These are phyloP conservation scores for Stemphylium vesicarium DNA, from an alignment of 2,329 filamentous ascomycete genomes.

Conservation along the genomic window DNA sequence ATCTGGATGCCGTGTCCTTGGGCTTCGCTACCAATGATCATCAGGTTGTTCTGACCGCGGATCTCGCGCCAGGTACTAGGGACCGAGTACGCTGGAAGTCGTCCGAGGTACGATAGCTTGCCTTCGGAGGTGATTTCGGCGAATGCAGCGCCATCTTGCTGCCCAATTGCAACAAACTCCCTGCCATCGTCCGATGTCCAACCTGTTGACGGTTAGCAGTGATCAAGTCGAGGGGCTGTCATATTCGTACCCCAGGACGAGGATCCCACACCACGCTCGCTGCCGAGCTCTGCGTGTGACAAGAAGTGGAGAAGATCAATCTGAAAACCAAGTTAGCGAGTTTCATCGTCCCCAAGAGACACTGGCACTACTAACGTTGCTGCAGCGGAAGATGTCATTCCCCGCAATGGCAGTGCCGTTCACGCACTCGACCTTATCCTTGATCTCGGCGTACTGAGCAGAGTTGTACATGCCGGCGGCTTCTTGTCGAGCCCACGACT, in stretches of 20 bases:
- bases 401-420: constrained; percentile 47
- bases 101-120: constrained; percentile 61
- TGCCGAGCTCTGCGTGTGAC: constrained; percentile 61
- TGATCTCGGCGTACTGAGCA: constrained; percentile 43
- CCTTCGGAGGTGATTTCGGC: constrained; percentile 59
- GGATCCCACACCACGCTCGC: constrained; percentile 51
- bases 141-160: constrained; percentile 62
- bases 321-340: constrained; percentile 23
- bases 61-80: constrained; percentile 62
- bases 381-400: constrained; percentile 48
- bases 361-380: constrained; percentile 7
- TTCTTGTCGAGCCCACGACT: constrained; percentile 45
- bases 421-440: constrained; percentile 41
- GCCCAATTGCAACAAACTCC: constrained; percentile 62
- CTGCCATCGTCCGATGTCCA: constrained; percentile 61
- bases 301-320: constrained; percentile 64
- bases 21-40: constrained; percentile 52
- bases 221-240: background rate
- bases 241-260: constrained; percentile 55
- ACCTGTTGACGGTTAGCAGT: constrained; percentile 29
- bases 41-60: constrained; percentile 52
- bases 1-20: constrained; percentile 64
- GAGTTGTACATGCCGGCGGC: constrained; percentile 44
- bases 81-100: constrained; percentile 56
- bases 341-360: too few relatives aligned